Evolutionary conservation across 495 filamentous ascomycete genomes (phyloP), one percentile per base, ranked within the genome.

Genomic region (Tuber melanosporum): DNA sequence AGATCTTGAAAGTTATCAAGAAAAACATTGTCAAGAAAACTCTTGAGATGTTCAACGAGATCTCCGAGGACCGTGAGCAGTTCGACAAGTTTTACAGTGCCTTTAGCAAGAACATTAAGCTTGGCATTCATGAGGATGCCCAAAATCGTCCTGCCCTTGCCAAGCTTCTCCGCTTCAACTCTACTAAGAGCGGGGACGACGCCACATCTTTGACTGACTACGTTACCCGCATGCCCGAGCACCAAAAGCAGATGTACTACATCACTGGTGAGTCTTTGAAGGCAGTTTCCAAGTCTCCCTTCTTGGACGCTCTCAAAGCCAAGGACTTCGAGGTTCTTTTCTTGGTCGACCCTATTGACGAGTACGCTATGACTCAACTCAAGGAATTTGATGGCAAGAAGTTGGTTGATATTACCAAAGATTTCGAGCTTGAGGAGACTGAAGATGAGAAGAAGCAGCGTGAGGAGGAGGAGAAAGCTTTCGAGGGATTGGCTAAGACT

Each of bases 11-110:
- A 91, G 95, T 99, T 84, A 99, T 99, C 91, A 94, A 93, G 89
- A 99, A 99, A 94, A 99, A 99, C 91, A 95, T 99, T 78, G 94
- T 99, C 89, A 99, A 98, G 94, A 99, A 99, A 94, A 92, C 93
- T 74, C 93, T 99, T 73, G 95, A 99, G 89, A 93, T 99, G 86
- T 99, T 99, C 91, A 88, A 88, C 78, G 95, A 99, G 90, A 98
- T 99, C 82, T 90, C 96, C 74, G 95, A 99, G 89, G 96, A 99
- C 88, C 94, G 95, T 87, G 95, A 99, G 90, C 91, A 97, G 85
- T 98, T 99, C 87, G 96, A 99, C 90, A 99, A 99, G 90, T 99
- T 99, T 91, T 99, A 99, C 90, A 88, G 88, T 83, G 96, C 95
- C 82, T 99, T 99, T 91, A 91, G 90, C 93, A 99, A 99, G 93